Evolutionary conservation across 1,284 basidiomycete species (phyloP), one percentile per base, ranked within the genome.

Genomic region (Rhizoctonia solani): DNA sequence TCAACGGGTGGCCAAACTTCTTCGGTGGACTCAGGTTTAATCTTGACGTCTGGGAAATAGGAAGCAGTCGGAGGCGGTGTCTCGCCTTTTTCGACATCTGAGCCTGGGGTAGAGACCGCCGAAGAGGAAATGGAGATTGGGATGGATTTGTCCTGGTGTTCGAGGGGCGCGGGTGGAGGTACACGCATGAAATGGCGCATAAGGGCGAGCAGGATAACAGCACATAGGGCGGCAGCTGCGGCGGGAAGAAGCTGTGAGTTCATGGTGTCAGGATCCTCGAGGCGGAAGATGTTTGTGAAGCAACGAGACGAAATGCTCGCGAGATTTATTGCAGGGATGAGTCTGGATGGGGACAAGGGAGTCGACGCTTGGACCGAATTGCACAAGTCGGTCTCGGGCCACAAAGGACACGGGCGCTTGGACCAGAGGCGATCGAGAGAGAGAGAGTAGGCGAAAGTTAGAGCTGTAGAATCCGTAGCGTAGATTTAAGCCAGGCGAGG

Each of bases 61-160:
- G n/a, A 21, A 25, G 29, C 11, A n/a, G 44, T 19, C 27, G 42
- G 25, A 29, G 56, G 37, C 23, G 39, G 54, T 19, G 30, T 44
- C 54, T 56, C 54, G 37, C 54, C 56, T 44, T 59, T 59, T 42
- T 59, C 56, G 56, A 49, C 42, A 21, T 59, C 42, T 41, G 56
- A 14, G 29, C 9, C 27, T 5, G 56, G 44, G 19, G 41, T 21
- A 41, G 54, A 37, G 30, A 21, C 30, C 53, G 34, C 41, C 13
- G 5, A 11, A 21, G 3, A 30, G 53, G 16, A 9, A 23, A 41
- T 3, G 23, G 56, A 19, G 9, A 42, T 41, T 19, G 56, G 29
- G 29, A 14, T 27, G 49, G 49, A 8, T 39, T 39, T 13, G 49
- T 19, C 21, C 23, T 41, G 39, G 54, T 9, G 21, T 14, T 49